phyloP scores from a whole-genome alignment of 2,329 filamentous ascomycete genomes.

The Beauveria brongniartii region DNA sequence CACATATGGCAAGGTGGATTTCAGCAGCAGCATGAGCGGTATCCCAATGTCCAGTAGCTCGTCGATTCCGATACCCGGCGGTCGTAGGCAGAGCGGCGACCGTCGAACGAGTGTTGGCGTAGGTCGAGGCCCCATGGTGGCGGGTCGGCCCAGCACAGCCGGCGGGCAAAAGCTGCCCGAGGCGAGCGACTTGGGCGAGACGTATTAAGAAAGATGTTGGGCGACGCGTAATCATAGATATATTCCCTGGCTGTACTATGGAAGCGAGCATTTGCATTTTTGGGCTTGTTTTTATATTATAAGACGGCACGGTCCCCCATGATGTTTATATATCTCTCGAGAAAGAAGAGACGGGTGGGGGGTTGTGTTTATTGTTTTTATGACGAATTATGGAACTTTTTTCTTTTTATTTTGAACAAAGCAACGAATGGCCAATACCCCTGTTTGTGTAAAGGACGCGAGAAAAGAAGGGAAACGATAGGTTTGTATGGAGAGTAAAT shows the following conservation, averaged over 20 bases:
- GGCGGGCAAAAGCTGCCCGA: conserved; percentile 29
- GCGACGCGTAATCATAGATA: not conserved
- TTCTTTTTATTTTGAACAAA: not conserved
- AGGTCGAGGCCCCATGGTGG: conserved; percentile 16
- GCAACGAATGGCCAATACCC: conserved; percentile 6
- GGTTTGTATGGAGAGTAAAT: not conserved
- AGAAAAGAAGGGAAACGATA: not conserved
- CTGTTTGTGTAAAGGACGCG: not conserved
- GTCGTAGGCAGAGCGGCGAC: conserved; percentile 34
- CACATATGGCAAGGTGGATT: conserved; percentile 42
- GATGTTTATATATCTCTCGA: not conserved
- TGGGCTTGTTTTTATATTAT: conserved; percentile 3
- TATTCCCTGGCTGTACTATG: conserved; percentile 7
- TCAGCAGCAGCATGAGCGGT: conserved; percentile 29
- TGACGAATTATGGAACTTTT: conserved; percentile 8
- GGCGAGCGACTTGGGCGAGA: conserved; percentile 43
- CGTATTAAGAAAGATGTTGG: conserved; percentile 31
- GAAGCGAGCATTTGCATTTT: conserved; percentile 11
- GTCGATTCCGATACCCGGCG: conserved; percentile 37
- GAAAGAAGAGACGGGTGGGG: not conserved
- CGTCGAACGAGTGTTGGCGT: conserved; percentile 35
- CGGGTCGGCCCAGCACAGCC: conserved; percentile 23
- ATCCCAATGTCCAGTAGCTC: conserved; percentile 28
- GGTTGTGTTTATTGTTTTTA: not conserved
- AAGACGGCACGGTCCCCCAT: not conserved